Base-by-base conservation (phyloP, 2,329 filamentous ascomycete species). In the Aspergillus udagawae region DNA sequence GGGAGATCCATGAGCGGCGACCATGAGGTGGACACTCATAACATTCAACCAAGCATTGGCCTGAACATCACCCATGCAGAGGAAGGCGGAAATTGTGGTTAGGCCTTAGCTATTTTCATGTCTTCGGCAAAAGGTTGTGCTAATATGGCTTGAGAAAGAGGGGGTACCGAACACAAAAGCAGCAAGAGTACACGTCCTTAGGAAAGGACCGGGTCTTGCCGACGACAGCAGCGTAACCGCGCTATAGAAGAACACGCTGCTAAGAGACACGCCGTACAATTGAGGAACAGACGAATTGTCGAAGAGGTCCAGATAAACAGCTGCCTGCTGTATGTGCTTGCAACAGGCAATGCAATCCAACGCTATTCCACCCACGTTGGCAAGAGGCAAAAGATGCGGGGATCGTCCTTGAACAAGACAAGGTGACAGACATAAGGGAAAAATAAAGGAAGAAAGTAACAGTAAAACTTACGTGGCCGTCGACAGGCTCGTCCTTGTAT, bases 401-500 rank as follows among this genome's bases (percentile, higher is more conserved):
- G n/a, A 28, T 38, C 12, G 29, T n/a, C 29, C 49, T 35, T 38
- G 17, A 51, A 51, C 23, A 38, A 29, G 27, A 27, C 44, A 17
- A 35, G 49, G n/a, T 35, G 20, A 41, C 8, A 63, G 54, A 57
- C 60, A 59, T 20, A 57, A 58, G 54, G 48, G n/a, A n/a, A 60
- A 41, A 55, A 58, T 52, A 63, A 63, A 56, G 49, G 25, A 54
- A 58, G 54, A 63, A 59, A 58, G 52, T 32, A 55, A 65, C 53
- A 59, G 32, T 35, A 12, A 12, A 35, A 66, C 78, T 79, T 72
- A 81, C 79, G 63, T 77, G 71, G 73, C 80, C 76, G 58, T 75
- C 75, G 56, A 69, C 62, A 50, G 77, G 70, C 60, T 80, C 77
- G 70, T 80, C 76, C 72, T 80, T 80, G 73, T 79, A 80, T 61